phyloP scores from a whole-genome alignment of 148 eudicot species.

The Vaccinium myrtillus region DNA sequence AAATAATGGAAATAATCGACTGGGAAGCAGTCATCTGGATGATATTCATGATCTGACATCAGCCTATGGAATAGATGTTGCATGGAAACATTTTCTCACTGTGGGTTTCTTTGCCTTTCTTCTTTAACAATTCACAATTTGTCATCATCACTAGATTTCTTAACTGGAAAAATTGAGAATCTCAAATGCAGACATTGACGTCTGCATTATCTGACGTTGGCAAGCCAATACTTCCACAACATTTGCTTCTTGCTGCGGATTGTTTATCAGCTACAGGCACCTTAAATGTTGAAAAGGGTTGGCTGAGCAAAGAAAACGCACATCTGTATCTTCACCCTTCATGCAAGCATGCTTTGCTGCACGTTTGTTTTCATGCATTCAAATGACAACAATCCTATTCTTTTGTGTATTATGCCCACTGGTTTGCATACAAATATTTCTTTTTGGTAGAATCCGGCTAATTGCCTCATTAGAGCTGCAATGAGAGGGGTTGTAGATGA shows the following conservation, averaged over 20 bases:
- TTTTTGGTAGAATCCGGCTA: constrained; percentile 68
- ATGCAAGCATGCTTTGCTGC: constrained; percentile 81
- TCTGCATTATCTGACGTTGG: constrained; percentile 62
- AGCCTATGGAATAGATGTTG: constrained; percentile 70
- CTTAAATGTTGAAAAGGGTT: constrained; percentile 71
- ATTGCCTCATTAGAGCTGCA: constrained; percentile 73
- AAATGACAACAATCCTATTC: neutral
- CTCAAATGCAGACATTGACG: constrained; percentile 58
- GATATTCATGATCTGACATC: constrained; percentile 58
- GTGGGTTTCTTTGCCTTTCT: constrained; percentile 36
- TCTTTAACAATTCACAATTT: neutral
- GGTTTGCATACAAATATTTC: neutral
- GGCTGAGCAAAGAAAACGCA: constrained; percentile 58
- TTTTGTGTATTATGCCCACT: neutral
- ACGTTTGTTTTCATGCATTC: constrained; percentile 30
- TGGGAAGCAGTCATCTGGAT: constrained; percentile 92
- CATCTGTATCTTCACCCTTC: constrained; percentile 74
- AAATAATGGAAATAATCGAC: constrained; percentile 71
- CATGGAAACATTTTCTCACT: constrained; percentile 56
- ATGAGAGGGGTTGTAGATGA: constrained; percentile 61
- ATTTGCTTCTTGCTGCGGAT: constrained; percentile 71
- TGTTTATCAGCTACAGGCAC: constrained; percentile 75
- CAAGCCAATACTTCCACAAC: constrained; percentile 60
- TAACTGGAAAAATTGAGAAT: neutral
- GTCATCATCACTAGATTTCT: neutral